Base-by-base conservation (phyloP, 495 filamentous ascomycete species). In the Xylaria venustula region DNA sequence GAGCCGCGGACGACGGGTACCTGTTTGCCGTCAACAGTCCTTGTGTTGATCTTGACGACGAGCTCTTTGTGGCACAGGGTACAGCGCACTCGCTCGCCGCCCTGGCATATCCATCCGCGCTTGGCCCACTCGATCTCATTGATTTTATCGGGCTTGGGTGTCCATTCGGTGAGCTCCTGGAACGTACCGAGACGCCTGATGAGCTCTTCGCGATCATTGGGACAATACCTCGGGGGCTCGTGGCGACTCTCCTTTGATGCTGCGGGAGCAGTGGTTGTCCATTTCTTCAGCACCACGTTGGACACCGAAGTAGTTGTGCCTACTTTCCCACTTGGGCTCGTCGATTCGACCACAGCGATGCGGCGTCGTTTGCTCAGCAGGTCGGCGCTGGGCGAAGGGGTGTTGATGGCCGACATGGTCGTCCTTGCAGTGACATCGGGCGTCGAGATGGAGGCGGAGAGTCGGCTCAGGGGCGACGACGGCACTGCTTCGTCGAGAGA, bases 41-140 rank as follows among this genome's bases (percentile, higher is more conserved):
- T 83, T 26, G 85, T 81, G 49, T 90, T 92, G 15, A 95, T 77
- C 71, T 87, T 89, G 25, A 98, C 89, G 2, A 91, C 83, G 23
- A 97, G 79, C 64, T 94, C 89, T 60, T 86, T 84, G 61, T 86
- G 86, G 70, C 94, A 98, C 4, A 93, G 85, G 30, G 85, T 86
- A 73, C 94, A 98, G 23, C 83, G 83, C 37, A 98, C 92, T 11
- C 87, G 86, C 73, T 94, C 89, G 64, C 85, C 86, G 64, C 88
- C 89, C 20, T 88, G 83, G 69, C 93, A 97, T 2, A 86, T 81
- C 94, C 94, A 98, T 2, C 94, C 94, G 30, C 89, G 81, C 78
- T 93, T 97, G 7, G 93, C 92, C 95, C 95, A 98, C 73, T 90
- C 87, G 6, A 97, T 89, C 75, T 98, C 94, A 68, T 86, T 92